Evolutionary conservation across 2,329 filamentous ascomycete genomes (phyloP).

Genomic region (Knoxdaviesia capensis): DNA sequence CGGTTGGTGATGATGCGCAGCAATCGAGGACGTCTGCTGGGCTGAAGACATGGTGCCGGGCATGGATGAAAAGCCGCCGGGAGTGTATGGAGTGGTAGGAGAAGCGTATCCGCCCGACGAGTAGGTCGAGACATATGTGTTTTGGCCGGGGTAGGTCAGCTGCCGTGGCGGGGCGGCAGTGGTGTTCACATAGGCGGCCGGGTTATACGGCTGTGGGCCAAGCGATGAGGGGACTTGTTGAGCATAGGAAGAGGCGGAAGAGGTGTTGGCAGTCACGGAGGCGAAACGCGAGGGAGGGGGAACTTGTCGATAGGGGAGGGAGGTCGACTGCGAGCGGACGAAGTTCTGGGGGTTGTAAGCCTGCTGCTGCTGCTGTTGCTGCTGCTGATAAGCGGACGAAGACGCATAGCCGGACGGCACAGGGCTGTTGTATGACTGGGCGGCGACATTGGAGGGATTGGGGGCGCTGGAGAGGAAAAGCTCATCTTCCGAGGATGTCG

Average conservation of each 20-base stretch:
- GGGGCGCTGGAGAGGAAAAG: conserved; percentile 37
- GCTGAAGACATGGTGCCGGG: not conserved
- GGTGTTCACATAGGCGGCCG: conserved; percentile 34
- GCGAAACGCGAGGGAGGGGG: conserved; percentile 17
- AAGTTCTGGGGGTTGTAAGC: conserved; percentile 57
- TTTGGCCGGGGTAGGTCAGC: conserved; percentile 27
- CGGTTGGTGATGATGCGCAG: conserved; percentile 4
- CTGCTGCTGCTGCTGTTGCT: conserved; percentile 14
- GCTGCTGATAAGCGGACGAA: conserved; percentile 2
- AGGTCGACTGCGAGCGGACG: conserved; percentile 30
- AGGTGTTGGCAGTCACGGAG: conserved; percentile 6
- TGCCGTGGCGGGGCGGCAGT: conserved; percentile 24
- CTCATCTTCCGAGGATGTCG: conserved; percentile 29
- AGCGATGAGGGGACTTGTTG: conserved; percentile 15
- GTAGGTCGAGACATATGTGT: conserved; percentile 18
- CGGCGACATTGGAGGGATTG: conserved; percentile 9
- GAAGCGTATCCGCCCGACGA: conserved; percentile 6
- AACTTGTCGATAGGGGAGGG: conserved; percentile 25
- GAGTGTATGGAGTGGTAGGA: conserved; percentile 1
- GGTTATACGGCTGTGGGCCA: conserved; percentile 28
- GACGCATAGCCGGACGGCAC: conserved; percentile 1
- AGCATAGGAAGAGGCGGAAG: conserved; percentile 7
- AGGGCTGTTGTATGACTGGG: not conserved
- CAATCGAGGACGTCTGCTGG: too few species aligned
- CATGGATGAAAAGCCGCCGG: not conserved